These are phyloP conservation scores for Escovopsis weberi DNA, from an alignment of 2,329 filamentous ascomycete species.

Conservation along the genomic window DNA sequence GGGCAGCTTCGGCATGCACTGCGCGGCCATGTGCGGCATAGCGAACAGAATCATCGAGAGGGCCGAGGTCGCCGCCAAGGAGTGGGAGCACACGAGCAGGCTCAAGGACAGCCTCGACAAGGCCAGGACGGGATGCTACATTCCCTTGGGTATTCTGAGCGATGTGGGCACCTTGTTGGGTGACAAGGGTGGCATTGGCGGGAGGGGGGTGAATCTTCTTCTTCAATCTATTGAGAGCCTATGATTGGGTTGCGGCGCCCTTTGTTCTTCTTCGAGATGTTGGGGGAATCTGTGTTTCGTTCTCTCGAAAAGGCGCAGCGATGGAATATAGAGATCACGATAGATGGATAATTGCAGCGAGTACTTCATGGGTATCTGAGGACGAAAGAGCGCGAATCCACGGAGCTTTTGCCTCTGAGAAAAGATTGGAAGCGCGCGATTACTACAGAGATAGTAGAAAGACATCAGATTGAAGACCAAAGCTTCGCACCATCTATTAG, in stretches of 20 bases:
- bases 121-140: slow-evolving; percentile 62
- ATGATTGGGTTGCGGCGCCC: slow-evolving; percentile 14
- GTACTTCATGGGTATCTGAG: no score
- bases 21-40: slow-evolving; percentile 95
- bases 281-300: not conserved
- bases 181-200: slow-evolving; percentile 34
- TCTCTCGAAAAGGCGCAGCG: no score
- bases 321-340: no score
- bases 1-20: slow-evolving; percentile 98
- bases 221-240: slow-evolving; percentile 45
- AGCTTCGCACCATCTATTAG: no score
- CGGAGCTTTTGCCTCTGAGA: no score
- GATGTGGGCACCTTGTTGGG: slow-evolving; percentile 69
- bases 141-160: slow-evolving; percentile 75
- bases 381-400: no score
- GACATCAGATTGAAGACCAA: no score
- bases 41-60: slow-evolving; percentile 65
- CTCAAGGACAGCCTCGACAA: slow-evolving; percentile 79
- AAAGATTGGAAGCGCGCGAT: no score
- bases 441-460: no score
- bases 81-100: slow-evolving; percentile 90
- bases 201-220: slow-evolving; percentile 43
- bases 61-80: slow-evolving; percentile 74
- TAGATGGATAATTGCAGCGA: no score
- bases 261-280: no score